A percentile compares a stretch with the other conserved stretches of the same genome.
Evolutionary conservation across 2,329 filamentous ascomycete genomes (phyloP).

Genomic region (Dactylellina sp.): DNA sequence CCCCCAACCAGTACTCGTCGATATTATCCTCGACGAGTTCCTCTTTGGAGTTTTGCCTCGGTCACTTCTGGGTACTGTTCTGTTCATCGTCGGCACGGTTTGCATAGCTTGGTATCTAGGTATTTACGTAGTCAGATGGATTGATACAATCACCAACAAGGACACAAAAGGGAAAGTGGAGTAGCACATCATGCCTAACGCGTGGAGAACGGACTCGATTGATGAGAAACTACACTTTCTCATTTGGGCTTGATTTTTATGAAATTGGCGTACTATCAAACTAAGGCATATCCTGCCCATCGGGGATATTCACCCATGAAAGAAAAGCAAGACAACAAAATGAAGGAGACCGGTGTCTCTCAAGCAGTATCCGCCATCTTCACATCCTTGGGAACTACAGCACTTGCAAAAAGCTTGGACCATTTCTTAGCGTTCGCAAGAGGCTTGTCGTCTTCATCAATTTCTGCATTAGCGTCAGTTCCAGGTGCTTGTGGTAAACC

Average conservation of each 20-base stretch:
- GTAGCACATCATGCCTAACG: slow-evolving; percentile 2
- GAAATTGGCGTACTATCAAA: too few species aligned
- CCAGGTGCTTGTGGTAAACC: neutral
- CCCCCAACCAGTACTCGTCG: slow-evolving; percentile 79
- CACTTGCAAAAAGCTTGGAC: too few species aligned
- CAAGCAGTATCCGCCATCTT: slow-evolving; percentile 11
- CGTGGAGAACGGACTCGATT: neutral
- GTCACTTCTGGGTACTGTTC: slow-evolving; percentile 31
- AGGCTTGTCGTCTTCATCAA: neutral
- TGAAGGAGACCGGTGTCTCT: neutral
- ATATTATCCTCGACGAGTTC: slow-evolving; percentile 53
- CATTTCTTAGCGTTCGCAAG: too few species aligned
- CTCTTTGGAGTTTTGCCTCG: slow-evolving; percentile 32
- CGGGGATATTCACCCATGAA: too few species aligned
- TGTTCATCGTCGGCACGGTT: slow-evolving; percentile 37
- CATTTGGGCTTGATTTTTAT: too few species aligned
- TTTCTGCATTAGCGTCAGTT: too few species aligned
- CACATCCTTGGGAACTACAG: neutral
- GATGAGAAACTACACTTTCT: neutral
- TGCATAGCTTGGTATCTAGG: slow-evolving; percentile 34
- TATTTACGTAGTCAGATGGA: slow-evolving; percentile 16
- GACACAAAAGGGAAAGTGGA: slow-evolving; percentile 27
- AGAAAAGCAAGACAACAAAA: neutral
- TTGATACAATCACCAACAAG: slow-evolving; percentile 17
- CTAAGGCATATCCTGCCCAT: too few species aligned